A percentile compares a stretch with the other conserved stretches of the same genome.
Conservation (phyloP, 2,329 filamentous ascomycete genomes). For the Xylaria hypoxylon region DNA sequence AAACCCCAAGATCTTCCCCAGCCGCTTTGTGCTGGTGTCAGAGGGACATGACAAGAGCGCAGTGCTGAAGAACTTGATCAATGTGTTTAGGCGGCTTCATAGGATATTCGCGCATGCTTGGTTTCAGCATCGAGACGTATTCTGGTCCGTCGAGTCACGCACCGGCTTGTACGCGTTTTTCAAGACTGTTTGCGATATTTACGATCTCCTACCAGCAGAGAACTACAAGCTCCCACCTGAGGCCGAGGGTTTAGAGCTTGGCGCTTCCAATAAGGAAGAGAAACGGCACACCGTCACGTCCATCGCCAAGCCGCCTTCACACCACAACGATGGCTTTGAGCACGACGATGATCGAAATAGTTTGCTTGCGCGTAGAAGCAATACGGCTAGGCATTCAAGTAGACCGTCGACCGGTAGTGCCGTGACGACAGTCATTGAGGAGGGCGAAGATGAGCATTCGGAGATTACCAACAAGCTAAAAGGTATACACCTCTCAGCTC, state of each 20-base stretch:
- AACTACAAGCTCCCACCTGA: constrained; percentile 96
- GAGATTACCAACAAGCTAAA: constrained; percentile 61
- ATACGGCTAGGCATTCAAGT: constrained; percentile 84
- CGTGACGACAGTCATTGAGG: constrained; percentile 84
- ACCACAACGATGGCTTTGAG: constrained; percentile 48
- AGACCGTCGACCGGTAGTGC: constrained; percentile 82
- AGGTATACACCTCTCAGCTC: constrained; percentile 60
- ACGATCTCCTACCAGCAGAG: constrained; percentile 88
- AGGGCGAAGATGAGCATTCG: constrained; percentile 77
- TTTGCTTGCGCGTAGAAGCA: constrained; percentile 68
- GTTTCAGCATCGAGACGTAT: constrained; percentile 96
- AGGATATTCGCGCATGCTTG: constrained; percentile 98
- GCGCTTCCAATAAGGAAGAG: constrained; percentile 57
- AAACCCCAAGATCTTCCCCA: constrained; percentile 94
- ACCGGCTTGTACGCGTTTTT: constrained; percentile 97
- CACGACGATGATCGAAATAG: constrained; percentile 63
- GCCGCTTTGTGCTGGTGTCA: constrained; percentile 72
- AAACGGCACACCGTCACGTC: constrained; percentile 54
- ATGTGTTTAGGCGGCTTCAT: constrained; percentile 94
- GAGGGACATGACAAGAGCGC: constrained; percentile 70
- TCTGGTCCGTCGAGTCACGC: constrained; percentile 91
- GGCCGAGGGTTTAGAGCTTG: constrained; percentile 82
- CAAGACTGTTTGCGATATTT: constrained; percentile 95
- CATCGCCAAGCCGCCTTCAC: constrained; percentile 46
- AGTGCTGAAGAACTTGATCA: constrained; percentile 86